Evolutionary conservation across 1,139 yeast species (phyloP).

Genomic region (Hyphopichia pseudoburtonii): DNA sequence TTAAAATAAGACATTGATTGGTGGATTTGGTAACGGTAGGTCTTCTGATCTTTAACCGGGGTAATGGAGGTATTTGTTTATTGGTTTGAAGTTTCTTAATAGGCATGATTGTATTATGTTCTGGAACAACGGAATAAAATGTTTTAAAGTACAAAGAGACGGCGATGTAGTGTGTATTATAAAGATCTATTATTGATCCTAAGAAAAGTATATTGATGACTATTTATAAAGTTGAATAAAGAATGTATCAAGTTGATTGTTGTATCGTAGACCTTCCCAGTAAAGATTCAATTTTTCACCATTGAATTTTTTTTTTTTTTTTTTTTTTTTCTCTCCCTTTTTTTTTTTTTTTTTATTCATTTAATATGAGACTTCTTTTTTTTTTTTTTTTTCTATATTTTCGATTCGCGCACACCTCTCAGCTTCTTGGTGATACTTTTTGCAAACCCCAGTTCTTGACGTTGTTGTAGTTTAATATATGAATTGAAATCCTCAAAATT

Average conservation of each 20-base stretch:
- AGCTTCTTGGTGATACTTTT: not conserved
- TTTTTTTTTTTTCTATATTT: slow-evolving; percentile 1
- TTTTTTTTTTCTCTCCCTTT: not conserved
- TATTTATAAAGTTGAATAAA: no score
- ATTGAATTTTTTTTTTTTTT: not conserved
- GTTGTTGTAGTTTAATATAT: slow-evolving; percentile 1
- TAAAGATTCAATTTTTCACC: no score
- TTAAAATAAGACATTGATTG: slow-evolving; percentile 75
- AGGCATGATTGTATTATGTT: slow-evolving; percentile 6
- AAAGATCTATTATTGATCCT: no score
- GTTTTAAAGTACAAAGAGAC: no score
- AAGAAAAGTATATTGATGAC: no score
- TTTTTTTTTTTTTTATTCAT: not conserved
- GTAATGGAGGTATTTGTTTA: slow-evolving; percentile 65
- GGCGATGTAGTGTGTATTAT: no score
- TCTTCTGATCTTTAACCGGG: slow-evolving; percentile 69
- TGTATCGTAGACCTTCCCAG: no score
- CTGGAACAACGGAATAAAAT: no score
- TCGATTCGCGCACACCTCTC: slow-evolving; percentile 7
- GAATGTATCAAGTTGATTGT: no score
- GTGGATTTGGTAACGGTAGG: slow-evolving; percentile 56
- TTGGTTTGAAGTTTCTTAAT: slow-evolving; percentile 18
- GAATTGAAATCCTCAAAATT: slow-evolving; percentile 3
- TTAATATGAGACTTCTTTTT: no score
- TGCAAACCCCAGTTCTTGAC: not conserved